A percentile compares a stretch with the other conserved stretches of the same genome.
phyloP scores from a whole-genome alignment of 345 rosid genomes.

The Moricandia moricandioides region DNA sequence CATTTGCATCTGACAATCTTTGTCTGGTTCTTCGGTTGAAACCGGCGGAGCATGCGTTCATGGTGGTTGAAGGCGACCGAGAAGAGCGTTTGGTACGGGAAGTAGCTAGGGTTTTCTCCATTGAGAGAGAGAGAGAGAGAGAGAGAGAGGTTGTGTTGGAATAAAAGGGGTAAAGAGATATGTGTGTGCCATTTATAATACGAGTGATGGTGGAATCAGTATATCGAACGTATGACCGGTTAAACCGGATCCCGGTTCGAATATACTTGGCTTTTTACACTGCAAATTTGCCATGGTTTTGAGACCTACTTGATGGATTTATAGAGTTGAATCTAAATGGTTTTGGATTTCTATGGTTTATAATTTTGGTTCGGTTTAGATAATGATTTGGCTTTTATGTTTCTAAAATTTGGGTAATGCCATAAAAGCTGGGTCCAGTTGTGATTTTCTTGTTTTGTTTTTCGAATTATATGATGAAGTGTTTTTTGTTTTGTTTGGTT shows the following conservation, averaged over 20 bases:
- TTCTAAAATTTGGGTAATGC: constrained; percentile 15
- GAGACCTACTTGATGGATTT: not conserved
- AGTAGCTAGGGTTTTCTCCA: constrained; percentile 39
- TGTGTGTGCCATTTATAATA: not conserved
- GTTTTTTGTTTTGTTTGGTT: constrained; percentile 24
- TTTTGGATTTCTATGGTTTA: not conserved
- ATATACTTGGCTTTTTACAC: not conserved
- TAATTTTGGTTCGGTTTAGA: not conserved
- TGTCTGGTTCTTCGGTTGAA: constrained; percentile 18
- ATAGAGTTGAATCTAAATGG: not conserved
- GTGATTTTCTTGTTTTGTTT: constrained; percentile 7
- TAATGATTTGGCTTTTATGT: not conserved
- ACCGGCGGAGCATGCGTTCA: constrained; percentile 7
- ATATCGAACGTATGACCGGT: constrained; percentile 1
- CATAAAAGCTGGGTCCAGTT: constrained; percentile 38
- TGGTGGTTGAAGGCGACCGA: constrained; percentile 11
- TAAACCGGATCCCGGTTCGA: not conserved
- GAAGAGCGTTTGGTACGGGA: constrained; percentile 29
- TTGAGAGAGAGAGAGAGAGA: not conserved
- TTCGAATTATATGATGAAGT: constrained; percentile 14
- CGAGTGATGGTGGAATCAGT: not conserved
- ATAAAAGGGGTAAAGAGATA: constrained; percentile 22
- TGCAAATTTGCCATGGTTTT: not conserved
- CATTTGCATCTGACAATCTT: constrained; percentile 20
- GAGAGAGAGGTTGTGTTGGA: constrained; percentile 29